phyloP scores from a whole-genome alignment of 768 basidiomycete genomes.

The Tylopilus felleus region DNA sequence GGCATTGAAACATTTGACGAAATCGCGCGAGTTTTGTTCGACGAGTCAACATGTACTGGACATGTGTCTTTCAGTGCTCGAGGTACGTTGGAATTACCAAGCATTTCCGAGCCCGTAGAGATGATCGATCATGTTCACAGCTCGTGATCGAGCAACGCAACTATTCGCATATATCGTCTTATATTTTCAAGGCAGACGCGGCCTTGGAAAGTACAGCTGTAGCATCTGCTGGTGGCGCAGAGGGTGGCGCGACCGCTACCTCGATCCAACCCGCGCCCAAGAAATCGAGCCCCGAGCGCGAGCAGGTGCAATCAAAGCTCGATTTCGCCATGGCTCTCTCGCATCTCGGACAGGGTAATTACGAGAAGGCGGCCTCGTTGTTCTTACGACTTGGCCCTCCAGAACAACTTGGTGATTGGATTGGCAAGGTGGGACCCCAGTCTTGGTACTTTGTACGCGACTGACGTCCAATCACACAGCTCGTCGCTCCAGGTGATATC shows the following conservation, averaged over 20 bases:
- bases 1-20: slow-evolving; percentile 82
- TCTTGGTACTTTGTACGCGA: neutral
- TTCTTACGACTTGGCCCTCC: slow-evolving; percentile 67
- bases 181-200: slow-evolving; percentile 94
- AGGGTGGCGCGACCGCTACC: slow-evolving; percentile 9
- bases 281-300: slow-evolving; percentile 53
- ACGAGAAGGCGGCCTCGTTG: slow-evolving; percentile 74
- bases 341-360: slow-evolving; percentile 65
- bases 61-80: slow-evolving; percentile 80
- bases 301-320: slow-evolving; percentile 72
- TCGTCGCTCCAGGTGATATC: slow-evolving; percentile 78
- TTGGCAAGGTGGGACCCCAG: slow-evolving; percentile 52
- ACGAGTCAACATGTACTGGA: slow-evolving; percentile 91
- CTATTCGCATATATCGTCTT: slow-evolving; percentile 85
- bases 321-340: slow-evolving; percentile 79
- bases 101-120: neutral
- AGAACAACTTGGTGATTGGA: slow-evolving; percentile 74
- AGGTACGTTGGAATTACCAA: slow-evolving; percentile 43
- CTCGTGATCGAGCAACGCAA: slow-evolving; percentile 83
- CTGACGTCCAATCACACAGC: slow-evolving; percentile 27
- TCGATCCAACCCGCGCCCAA: slow-evolving; percentile 30
- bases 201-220: slow-evolving; percentile 65
- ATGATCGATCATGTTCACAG: slow-evolving; percentile 35
- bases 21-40: slow-evolving; percentile 89
- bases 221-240: slow-evolving; percentile 28